These are phyloP conservation scores for Gnomoniopsis sp. DNA, from an alignment of 2,329 filamentous ascomycete genomes.

Conservation along the genomic window DNA sequence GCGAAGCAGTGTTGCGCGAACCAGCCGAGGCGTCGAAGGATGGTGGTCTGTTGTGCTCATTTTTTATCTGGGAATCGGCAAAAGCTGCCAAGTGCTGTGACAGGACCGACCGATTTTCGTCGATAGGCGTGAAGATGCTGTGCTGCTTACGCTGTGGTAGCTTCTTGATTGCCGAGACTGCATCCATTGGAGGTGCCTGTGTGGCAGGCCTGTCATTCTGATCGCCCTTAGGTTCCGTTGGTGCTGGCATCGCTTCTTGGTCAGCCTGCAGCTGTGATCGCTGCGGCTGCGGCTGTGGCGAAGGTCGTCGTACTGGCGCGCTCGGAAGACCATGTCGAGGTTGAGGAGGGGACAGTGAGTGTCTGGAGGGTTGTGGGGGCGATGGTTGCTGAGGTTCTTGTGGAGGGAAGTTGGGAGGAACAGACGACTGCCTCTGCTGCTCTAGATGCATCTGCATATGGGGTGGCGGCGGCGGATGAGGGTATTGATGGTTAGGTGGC, in stretches of 20 bases:
- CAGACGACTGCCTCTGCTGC: constrained; percentile 62
- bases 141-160: constrained; percentile 75
- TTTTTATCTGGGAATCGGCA: constrained; percentile 42
- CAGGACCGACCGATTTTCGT: constrained; percentile 84
- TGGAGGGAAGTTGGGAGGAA: constrained; percentile 63
- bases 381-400: constrained; percentile 57
- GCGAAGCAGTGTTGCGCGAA: constrained; percentile 52
- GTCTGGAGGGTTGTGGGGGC: constrained; percentile 43
- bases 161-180: constrained; percentile 52
- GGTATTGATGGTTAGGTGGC: constrained; percentile 36
- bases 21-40: constrained; percentile 62
- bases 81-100: constrained; percentile 77
- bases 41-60: constrained; percentile 48
- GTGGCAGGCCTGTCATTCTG: constrained; percentile 38
- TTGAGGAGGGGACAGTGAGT: constrained; percentile 59
- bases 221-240: constrained; percentile 45
- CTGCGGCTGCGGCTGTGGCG: constrained; percentile 50
- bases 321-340: constrained; percentile 47
- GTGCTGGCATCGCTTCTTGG: constrained; percentile 47
- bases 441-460: constrained; percentile 70
- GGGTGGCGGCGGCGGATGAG: constrained; percentile 34
- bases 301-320: constrained; percentile 44
- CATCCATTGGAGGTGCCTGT: constrained; percentile 47
- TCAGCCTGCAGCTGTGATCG: constrained; percentile 37
- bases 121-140: constrained; percentile 97